These are phyloP conservation scores for Eragrostis nindensis DNA, from an alignment of 176 grass and related monocot genomes.

Conservation along the genomic window DNA sequence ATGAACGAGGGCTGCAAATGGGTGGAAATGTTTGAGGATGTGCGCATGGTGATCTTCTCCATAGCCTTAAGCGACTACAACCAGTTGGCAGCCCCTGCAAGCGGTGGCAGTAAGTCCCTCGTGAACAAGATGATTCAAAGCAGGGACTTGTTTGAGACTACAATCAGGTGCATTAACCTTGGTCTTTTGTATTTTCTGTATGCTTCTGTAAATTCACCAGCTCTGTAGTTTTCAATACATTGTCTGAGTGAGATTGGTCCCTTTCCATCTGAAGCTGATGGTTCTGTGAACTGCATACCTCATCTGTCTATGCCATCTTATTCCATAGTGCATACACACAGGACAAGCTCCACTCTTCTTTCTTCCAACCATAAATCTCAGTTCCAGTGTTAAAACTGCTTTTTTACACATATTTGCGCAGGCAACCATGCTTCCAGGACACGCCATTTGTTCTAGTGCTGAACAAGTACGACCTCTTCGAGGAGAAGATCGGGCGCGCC, in stretches of 20 bases:
- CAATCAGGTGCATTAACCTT: constrained; percentile 60
- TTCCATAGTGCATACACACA: background rate
- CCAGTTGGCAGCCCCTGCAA: constrained; percentile 52
- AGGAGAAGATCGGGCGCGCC: constrained; percentile 71
- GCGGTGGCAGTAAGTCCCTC: constrained; percentile 39
- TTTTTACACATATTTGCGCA: constrained; percentile 25
- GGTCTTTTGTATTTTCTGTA: background rate
- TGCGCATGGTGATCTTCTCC: constrained; percentile 82
- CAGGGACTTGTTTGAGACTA: constrained; percentile 90
- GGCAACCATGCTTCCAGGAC: constrained; percentile 78
- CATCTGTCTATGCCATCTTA: background rate
- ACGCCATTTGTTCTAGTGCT: constrained; percentile 88
- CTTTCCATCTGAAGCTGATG: background rate
- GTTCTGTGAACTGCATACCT: background rate
- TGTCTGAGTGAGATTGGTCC: background rate
- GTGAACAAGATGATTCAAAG: constrained; percentile 90
- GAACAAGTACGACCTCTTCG: constrained; percentile 92
- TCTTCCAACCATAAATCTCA: background rate
- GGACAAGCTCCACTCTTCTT: background rate
- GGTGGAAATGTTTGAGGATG: constrained; percentile 99
- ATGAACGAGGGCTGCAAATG: constrained; percentile 93
- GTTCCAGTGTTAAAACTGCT: constrained; percentile 1
- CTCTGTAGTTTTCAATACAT: background rate
- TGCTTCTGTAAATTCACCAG: background rate
- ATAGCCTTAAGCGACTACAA: constrained; percentile 84